Evolutionary conservation across 78 protist genomes (phyloP).

Genomic region (Mastigamoeba balamuthi): DNA sequence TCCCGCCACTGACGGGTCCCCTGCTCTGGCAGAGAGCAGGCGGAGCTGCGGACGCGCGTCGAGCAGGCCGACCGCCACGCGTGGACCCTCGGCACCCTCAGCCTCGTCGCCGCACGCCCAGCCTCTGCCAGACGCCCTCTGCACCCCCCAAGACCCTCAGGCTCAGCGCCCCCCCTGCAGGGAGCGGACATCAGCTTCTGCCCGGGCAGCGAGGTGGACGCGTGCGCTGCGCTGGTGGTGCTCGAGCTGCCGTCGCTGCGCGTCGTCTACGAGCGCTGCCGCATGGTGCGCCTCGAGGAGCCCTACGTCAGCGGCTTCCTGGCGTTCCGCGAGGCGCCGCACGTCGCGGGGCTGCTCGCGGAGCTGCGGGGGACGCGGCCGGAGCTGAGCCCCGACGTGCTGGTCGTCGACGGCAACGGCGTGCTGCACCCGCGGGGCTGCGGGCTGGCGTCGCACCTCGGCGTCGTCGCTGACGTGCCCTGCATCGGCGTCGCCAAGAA

Average conservation of each 20-base stretch:
- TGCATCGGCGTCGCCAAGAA: slow-evolving; percentile 69
- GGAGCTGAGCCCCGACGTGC: slow-evolving; percentile 40
- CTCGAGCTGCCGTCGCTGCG: slow-evolving; percentile 28
- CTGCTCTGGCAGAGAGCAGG: too few relatives aligned
- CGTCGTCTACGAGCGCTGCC: slow-evolving; percentile 34
- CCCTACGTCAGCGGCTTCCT: slow-evolving; percentile 70
- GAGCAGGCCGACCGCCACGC: too few relatives aligned
- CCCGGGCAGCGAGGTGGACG: slow-evolving; percentile 42
- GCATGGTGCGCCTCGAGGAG: slow-evolving; percentile 30
- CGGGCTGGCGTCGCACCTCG: slow-evolving; percentile 63
- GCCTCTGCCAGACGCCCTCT: too few relatives aligned
- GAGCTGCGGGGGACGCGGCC: slow-evolving; percentile 18
- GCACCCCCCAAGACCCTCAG: too few relatives aligned
- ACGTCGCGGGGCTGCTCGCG: slow-evolving; percentile 18
- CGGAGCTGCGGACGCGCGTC: too few relatives aligned
- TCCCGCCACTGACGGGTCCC: too few relatives aligned
- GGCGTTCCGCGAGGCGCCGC: slow-evolving; percentile 73
- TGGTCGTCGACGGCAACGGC: slow-evolving; percentile 70
- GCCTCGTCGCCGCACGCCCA: too few relatives aligned
- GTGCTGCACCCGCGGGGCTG: slow-evolving; percentile 51
- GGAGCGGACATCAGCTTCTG: slow-evolving; percentile 66
- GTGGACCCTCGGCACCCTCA: too few relatives aligned
- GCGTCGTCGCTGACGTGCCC: slow-evolving; percentile 44
- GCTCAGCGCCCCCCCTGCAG: too few relatives aligned
- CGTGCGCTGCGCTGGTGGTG: slow-evolving; percentile 49